Conservation (phyloP, 139 green algal species). For the Micractinium sp. region DNA sequence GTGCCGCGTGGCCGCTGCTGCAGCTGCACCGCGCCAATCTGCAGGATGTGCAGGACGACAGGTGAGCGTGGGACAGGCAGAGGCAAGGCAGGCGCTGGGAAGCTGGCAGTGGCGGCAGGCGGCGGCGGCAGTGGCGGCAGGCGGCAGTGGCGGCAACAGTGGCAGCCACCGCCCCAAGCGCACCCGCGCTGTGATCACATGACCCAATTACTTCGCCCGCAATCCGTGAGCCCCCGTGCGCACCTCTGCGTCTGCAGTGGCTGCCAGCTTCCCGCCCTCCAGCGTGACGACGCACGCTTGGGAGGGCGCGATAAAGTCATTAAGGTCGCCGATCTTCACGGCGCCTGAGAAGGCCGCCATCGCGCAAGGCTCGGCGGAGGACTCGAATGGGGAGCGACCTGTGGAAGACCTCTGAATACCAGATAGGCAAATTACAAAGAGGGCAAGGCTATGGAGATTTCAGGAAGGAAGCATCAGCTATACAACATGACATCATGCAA, state of each 20-base stretch:
- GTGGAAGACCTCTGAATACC: too few species aligned
- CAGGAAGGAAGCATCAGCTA: background rate
- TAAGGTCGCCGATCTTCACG: conserved; percentile 87
- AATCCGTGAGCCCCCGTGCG: background rate
- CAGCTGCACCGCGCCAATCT: conserved; percentile 45
- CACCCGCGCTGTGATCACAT: too few species aligned
- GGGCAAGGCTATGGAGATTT: background rate
- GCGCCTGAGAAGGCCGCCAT: conserved; percentile 73
- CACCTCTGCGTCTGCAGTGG: conserved; percentile 5
- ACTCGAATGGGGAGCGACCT: too few species aligned
- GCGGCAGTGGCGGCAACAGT: background rate
- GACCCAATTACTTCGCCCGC: background rate
- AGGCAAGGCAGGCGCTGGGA: background rate
- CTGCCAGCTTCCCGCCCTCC: conserved; percentile 39
- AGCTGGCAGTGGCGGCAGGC: background rate
- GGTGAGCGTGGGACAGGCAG: background rate
- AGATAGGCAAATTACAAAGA: too few species aligned
- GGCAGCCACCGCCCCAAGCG: background rate
- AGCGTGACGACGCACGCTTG: conserved; percentile 92
- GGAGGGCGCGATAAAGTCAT: conserved; percentile 94
- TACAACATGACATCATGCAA: background rate
- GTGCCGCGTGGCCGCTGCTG: conserved; percentile 8
- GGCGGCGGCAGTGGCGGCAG: background rate
- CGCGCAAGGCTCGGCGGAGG: background rate
- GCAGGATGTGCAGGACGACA: background rate